phyloP scores from a whole-genome alignment of 495 filamentous ascomycete species.

The Copromyces sp. region DNA sequence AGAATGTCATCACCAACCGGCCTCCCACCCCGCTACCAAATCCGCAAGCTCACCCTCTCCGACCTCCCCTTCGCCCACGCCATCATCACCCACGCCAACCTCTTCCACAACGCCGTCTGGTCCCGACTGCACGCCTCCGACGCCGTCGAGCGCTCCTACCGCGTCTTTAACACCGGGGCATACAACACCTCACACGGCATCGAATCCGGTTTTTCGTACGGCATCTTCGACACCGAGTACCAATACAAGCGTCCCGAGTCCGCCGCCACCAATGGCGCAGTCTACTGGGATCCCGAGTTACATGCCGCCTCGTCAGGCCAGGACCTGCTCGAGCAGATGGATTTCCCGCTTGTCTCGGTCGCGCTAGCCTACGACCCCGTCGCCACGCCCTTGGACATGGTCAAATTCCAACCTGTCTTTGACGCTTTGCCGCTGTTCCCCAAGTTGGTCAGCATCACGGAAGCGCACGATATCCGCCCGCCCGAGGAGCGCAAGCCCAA shows the following conservation, averaged over 20 bases:
- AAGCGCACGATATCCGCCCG: slow-evolving; percentile 13
- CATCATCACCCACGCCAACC: slow-evolving; percentile 28
- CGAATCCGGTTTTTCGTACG: slow-evolving; percentile 29
- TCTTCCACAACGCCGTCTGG: slow-evolving; percentile 29
- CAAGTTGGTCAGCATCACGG: slow-evolving; percentile 14
- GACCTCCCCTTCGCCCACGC: slow-evolving; percentile 29
- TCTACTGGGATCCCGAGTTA: slow-evolving; percentile 29
- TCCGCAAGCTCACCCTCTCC: slow-evolving; percentile 26
- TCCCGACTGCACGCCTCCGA: slow-evolving; percentile 18
- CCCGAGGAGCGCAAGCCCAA: slow-evolving; percentile 16
- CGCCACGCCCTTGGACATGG: slow-evolving; percentile 20
- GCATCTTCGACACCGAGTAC: slow-evolving; percentile 38
- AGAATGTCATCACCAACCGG: not conserved
- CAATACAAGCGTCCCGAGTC: slow-evolving; percentile 32
- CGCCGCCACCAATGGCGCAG: slow-evolving; percentile 24
- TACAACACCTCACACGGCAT: not conserved
- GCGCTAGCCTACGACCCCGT: slow-evolving; percentile 29
- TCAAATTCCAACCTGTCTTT: slow-evolving; percentile 17
- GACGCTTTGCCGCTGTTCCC: slow-evolving; percentile 22
- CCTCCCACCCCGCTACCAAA: slow-evolving; percentile 19
- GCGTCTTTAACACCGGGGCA: slow-evolving; percentile 1
- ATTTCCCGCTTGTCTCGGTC: slow-evolving; percentile 34
- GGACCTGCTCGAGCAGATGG: slow-evolving; percentile 26
- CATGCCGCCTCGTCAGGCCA: slow-evolving; percentile 1
- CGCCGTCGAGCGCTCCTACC: slow-evolving; percentile 15